These are phyloP conservation scores for Chrysoporthe cubensis DNA, from an alignment of 2,329 filamentous ascomycete species.

Conservation along the genomic window DNA sequence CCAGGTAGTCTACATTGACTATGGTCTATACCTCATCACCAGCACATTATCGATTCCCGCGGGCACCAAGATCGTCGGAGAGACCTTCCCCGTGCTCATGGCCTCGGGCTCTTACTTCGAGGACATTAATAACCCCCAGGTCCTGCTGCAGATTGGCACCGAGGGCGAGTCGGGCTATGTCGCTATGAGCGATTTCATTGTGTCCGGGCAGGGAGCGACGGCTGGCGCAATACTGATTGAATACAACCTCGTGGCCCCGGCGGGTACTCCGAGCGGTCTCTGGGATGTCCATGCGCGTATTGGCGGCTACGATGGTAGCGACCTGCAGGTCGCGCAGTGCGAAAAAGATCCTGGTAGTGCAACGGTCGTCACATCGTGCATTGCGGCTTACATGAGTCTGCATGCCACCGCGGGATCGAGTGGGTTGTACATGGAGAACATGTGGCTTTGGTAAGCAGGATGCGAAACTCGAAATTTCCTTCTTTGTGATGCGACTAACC, in stretches of 20 bases:
- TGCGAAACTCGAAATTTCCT: not conserved
- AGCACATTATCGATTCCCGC: constrained; percentile 51
- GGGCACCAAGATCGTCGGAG: constrained; percentile 58
- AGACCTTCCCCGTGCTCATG: constrained; percentile 56
- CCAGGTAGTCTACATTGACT: constrained; percentile 60
- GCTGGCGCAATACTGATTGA: constrained; percentile 72
- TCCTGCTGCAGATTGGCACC: constrained; percentile 64
- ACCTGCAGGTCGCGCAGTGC: constrained; percentile 69
- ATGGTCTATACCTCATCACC: constrained; percentile 58
- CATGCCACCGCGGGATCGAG: constrained; percentile 43
- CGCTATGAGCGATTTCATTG: constrained; percentile 73
- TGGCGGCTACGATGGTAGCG: constrained; percentile 69
- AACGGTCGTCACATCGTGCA: constrained; percentile 38
- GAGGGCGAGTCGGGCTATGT: constrained; percentile 66
- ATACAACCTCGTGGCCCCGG: constrained; percentile 64
- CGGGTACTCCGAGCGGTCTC: constrained; percentile 52
- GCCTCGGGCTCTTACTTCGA: constrained; percentile 61
- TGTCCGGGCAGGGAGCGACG: constrained; percentile 68
- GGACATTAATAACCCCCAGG: constrained; percentile 61
- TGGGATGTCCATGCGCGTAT: constrained; percentile 81
- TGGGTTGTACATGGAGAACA: constrained; percentile 51
- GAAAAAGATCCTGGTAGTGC: constrained; percentile 52
- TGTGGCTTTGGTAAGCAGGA: constrained; percentile 47
- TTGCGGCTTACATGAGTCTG: constrained; percentile 46
- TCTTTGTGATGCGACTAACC: not conserved